Evolutionary conservation across 208 protist genomes (phyloP).

Genomic region (Acanthamoeba triangularis): DNA sequence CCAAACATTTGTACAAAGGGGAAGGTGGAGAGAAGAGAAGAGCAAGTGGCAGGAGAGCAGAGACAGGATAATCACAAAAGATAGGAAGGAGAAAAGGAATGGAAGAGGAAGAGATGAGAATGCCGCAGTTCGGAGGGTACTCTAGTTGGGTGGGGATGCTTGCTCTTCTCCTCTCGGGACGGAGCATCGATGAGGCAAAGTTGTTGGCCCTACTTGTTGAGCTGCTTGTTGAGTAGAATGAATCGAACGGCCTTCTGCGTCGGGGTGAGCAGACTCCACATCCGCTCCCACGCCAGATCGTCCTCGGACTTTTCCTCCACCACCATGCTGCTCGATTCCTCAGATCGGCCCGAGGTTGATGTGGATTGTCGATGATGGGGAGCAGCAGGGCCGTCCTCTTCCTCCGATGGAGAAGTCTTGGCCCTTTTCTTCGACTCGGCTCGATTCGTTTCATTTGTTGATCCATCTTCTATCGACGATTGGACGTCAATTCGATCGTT

Average conservation of each 20-base stretch:
- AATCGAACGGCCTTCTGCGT: conserved; percentile 49
- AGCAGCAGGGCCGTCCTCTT: neutral
- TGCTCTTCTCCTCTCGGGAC: neutral
- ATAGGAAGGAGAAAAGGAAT: too few species aligned
- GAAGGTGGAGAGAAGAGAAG: neutral
- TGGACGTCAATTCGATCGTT: neutral
- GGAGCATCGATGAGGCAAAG: too few species aligned
- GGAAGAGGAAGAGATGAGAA: neutral
- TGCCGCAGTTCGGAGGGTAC: neutral
- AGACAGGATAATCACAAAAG: neutral
- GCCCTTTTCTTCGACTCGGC: too few species aligned
- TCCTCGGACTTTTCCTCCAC: conserved; percentile 8
- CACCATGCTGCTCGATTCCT: conserved; percentile 43
- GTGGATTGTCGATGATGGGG: too few species aligned
- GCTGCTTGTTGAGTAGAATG: conserved; percentile 36
- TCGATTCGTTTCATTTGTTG: too few species aligned
- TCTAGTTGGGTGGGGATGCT: neutral
- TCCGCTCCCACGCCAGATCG: conserved; percentile 26
- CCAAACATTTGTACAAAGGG: conserved; percentile 1
- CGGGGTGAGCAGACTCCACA: neutral
- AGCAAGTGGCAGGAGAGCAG: neutral
- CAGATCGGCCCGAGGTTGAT: too few species aligned
- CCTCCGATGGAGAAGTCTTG: neutral
- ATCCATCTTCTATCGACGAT: too few species aligned
- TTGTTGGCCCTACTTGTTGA: neutral